Evolutionary conservation across 164 flowering plant genomes (phyloP), one percentile per base, ranked within the genome.

Genomic region (Nymphaea colorata): DNA sequence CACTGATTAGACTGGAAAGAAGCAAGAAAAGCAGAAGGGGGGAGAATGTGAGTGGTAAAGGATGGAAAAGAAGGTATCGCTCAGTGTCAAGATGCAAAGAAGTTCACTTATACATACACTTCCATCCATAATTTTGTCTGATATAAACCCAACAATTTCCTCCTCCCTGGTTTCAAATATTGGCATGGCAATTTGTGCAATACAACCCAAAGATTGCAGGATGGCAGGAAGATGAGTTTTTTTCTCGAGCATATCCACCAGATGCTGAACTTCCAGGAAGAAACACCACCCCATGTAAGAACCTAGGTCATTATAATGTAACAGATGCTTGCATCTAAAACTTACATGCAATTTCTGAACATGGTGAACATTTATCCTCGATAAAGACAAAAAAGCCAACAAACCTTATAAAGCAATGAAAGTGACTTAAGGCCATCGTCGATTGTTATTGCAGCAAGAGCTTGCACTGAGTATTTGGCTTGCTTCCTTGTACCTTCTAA

Each of bases 381-480:
- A 47, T 47, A 6, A 47, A 47, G 55, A 47, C 7, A 7, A 6
- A 47, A 47, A 6, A n/a, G 3, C 6, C 6, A n/a, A 6, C 64
- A 72, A 70, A 94, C 99, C 98, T 91, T 94, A 81, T 87, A 94
- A 15, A 94, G 79, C 70, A 94, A 89, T 78, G 99, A 94, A 43
- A 94, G 90, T 7, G 99, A 88, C 81, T 79, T 86, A 43, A 94
- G 90, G n/a, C 99, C 99, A 75, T 90, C 98, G 79, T 94, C 99
- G 77, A 87, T 88, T 59, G 96, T 90, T 74, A 94, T 87, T 68
- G 96, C 90, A 61, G 96, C 98, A 63, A 94, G 78, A 25, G 99
- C 96, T 80, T 88, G 96, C 64, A 94, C 97, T 79, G 99, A 94
- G 81, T 88, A 94, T 78, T 94, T 94, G 62, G 99, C 99, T 79